Base-by-base conservation (phyloP, 179 eudicot species). In the Beta macrorhiza region DNA sequence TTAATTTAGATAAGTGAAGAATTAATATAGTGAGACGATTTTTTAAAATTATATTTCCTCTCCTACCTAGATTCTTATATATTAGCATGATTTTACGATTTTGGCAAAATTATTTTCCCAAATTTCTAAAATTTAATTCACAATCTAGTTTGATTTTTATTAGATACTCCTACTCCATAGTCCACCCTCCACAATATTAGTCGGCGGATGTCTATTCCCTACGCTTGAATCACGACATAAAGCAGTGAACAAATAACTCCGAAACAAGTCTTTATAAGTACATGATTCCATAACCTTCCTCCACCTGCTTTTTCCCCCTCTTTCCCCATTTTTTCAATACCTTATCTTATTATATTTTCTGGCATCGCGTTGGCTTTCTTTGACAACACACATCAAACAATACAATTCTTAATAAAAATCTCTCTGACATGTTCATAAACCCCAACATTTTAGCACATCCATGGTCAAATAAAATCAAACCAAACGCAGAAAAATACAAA, bases 261-360 rank as follows among this genome's bases (percentile, higher is more conserved):
- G 57, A 44, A n/a, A 13, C 61, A 44, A 58, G 49, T 79, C 82
- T 72, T 71, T 59, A 25, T 25, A 25, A 25, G 25, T 52, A 67
- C 75, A 56, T 68, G 82, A 72, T 58, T 79, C 80, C 72, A 78
- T 42, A 68, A 55, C 7, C 75, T 78, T 72, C 51, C n/a, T 17
- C 7, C 49, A 71, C 77, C 45, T n/a, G 14, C 81, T n/a, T 19
- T 59, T 7, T 16, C 42, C n/a, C 29, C 22, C 51, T 8, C 16
- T 16, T 62, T 20, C 29, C 44, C 80, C 25, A 29, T 67, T 59
- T 42, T 45, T 12, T 16, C 9, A n/a, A 11, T 20, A 70, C 8
- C 67, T 63, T 63, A 63, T 63, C 67, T 25, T 14, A n/a, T 51
- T 19, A 47, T 5, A 79, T 75, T 79, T 22, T 10, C 57, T 3